A percentile compares a stretch with the other conserved stretches of the same genome.
Evolutionary conservation across 805 yeast genomes (phyloP).

Genomic region (Ogataea thermomethanolica): DNA sequence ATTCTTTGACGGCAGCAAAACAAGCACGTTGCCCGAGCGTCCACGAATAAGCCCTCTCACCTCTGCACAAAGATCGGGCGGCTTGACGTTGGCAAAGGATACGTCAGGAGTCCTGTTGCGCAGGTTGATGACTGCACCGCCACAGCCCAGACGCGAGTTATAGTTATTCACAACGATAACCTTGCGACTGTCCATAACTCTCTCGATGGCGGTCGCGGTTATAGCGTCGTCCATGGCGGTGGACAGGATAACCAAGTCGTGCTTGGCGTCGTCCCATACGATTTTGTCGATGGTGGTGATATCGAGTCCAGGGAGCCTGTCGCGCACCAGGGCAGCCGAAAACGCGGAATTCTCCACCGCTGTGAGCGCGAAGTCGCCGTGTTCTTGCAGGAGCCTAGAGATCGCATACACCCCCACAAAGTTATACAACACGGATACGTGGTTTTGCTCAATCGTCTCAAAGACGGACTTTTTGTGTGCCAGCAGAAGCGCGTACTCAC

Average conservation of each 20-base stretch:
- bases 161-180: slow-evolving; percentile 13
- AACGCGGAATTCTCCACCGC: slow-evolving; percentile 14
- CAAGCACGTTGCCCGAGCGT: slow-evolving; percentile 5
- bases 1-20: slow-evolving; percentile 13
- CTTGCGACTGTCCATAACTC: background rate
- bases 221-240: background rate
- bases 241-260: slow-evolving; percentile 3
- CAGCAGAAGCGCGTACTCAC: slow-evolving; percentile 6
- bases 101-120: background rate
- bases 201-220: slow-evolving; percentile 4
- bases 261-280: background rate
- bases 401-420: slow-evolving; percentile 10
- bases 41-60: background rate
- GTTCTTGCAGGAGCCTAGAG: slow-evolving; percentile 5
- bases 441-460: slow-evolving; percentile 12
- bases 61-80: slow-evolving; percentile 3
- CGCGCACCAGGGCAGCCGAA: slow-evolving; percentile 7
- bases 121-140: background rate
- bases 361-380: slow-evolving; percentile 4
- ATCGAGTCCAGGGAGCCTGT: background rate
- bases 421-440: slow-evolving; percentile 7
- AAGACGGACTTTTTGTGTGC: slow-evolving; percentile 6
- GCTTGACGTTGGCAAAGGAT: slow-evolving; percentile 6
- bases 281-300: background rate
- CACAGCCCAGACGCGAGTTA: background rate